These are phyloP conservation scores for Trametes villosa DNA, from an alignment of 768 basidiomycete genomes.

Conservation along the genomic window DNA sequence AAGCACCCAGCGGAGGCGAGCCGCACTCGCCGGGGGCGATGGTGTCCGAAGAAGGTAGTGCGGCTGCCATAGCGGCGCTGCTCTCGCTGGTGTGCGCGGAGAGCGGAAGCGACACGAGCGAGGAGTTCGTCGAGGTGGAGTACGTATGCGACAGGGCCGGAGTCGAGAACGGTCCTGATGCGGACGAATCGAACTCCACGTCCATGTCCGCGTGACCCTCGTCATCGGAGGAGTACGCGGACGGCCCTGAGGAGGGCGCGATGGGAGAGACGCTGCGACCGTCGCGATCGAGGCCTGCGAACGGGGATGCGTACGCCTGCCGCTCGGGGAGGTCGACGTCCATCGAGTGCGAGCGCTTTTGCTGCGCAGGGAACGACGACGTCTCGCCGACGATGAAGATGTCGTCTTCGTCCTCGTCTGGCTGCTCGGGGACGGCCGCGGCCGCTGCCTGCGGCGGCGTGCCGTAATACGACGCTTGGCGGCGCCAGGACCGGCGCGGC, in stretches of 20 bases:
- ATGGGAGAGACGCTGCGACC: conserved; percentile 40
- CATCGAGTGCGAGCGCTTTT: conserved; percentile 53
- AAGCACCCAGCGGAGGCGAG: conserved; percentile 15
- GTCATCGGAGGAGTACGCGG: conserved; percentile 41
- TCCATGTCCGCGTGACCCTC: conserved; percentile 32
- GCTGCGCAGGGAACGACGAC: conserved; percentile 30
- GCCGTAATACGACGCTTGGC: conserved; percentile 20
- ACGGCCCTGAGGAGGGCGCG: conserved; percentile 32
- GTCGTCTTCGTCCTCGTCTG: conserved; percentile 51
- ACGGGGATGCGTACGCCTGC: conserved; percentile 14
- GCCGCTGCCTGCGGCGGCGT: conserved; percentile 5
- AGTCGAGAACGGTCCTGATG: conserved; percentile 28
- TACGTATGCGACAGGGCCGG: conserved; percentile 43
- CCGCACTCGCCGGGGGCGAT: not conserved
- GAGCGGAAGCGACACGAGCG: conserved; percentile 42
- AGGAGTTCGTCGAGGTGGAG: conserved; percentile 45
- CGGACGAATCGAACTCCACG: conserved; percentile 19
- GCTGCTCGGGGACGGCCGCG: conserved; percentile 20
- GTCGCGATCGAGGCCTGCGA: conserved; percentile 19
- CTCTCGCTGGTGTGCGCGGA: conserved; percentile 16
- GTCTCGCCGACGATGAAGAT: conserved; percentile 58
- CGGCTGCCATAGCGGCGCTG: not conserved
- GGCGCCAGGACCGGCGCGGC: conserved; percentile 9
- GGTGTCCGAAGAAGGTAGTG: conserved; percentile 1
- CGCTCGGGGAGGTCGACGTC: conserved; percentile 39